Conservation (phyloP, 2,329 filamentous ascomycete genomes). For the Emericellopsis cladophorae region DNA sequence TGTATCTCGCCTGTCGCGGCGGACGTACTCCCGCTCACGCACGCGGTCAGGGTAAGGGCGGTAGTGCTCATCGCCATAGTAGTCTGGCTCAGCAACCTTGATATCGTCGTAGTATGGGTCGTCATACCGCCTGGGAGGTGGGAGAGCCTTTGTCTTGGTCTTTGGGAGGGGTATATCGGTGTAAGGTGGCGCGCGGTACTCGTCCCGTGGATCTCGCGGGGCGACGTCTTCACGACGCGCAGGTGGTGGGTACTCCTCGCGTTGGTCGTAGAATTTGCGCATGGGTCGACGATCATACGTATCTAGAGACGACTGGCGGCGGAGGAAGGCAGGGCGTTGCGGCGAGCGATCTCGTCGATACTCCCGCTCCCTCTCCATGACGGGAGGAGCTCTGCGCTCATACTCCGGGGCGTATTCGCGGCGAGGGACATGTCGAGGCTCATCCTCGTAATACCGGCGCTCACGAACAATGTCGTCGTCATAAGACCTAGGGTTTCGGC, state of each 20-base stretch:
- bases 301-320: slow-evolving; percentile 80
- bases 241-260: slow-evolving; percentile 52
- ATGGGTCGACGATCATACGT: slow-evolving; percentile 70
- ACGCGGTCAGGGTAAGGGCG: slow-evolving; percentile 47
- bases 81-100: slow-evolving; percentile 52
- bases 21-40: slow-evolving; percentile 48
- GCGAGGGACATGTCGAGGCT: slow-evolving; percentile 23
- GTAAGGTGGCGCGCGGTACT: slow-evolving; percentile 31
- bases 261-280: slow-evolving; percentile 32
- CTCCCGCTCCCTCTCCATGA: slow-evolving; percentile 43
- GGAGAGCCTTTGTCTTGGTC: slow-evolving; percentile 44
- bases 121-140: slow-evolving; percentile 43
- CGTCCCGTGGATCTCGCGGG: slow-evolving; percentile 38
- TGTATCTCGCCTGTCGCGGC: slow-evolving; percentile 27
- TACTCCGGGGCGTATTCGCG: slow-evolving; percentile 21
- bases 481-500: slow-evolving; percentile 24
- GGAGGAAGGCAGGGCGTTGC: slow-evolving; percentile 53
- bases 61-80: slow-evolving; percentile 61
- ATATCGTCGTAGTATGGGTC: slow-evolving; percentile 53
- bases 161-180: slow-evolving; percentile 52
- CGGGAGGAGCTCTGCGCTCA: slow-evolving; percentile 35
- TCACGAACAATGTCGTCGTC: slow-evolving; percentile 36
- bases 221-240: slow-evolving; percentile 32
- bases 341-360: slow-evolving; percentile 34
- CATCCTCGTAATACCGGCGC: slow-evolving; percentile 43